Evolutionary conservation across 169 alveolate species (phyloP).

Genomic region (Neospora caninum): DNA sequence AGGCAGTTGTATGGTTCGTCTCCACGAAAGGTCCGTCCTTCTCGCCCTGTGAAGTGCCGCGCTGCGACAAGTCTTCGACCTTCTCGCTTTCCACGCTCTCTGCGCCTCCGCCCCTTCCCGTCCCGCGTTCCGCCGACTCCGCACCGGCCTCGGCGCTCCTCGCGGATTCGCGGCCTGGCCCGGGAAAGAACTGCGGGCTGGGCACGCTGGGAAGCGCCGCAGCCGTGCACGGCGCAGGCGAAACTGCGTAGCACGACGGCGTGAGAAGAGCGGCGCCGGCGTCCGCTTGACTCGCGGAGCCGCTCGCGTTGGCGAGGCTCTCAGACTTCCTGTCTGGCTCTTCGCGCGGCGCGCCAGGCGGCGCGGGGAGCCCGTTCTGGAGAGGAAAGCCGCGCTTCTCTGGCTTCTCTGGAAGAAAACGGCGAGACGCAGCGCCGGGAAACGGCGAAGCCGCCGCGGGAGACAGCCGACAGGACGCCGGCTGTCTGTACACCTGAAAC

Average conservation of each 20-base stretch:
- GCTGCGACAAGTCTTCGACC: too few species aligned
- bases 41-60: too few species aligned
- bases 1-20: too few species aligned
- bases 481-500: not conserved
- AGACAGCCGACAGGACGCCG: not conserved
- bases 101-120: not conserved
- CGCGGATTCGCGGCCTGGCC: not conserved
- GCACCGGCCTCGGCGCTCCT: not conserved
- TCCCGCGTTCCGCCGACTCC: not conserved
- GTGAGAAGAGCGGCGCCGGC: not conserved
- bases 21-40: too few species aligned
- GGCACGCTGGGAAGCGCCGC: not conserved
- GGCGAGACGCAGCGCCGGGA: not conserved
- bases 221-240: not conserved
- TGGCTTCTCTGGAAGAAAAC: too few species aligned
- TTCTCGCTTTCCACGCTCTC: not conserved
- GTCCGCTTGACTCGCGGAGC: too few species aligned
- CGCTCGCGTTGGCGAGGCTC: too few species aligned
- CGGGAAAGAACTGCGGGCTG: not conserved
- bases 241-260: not conserved
- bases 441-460: conserved; percentile 3
- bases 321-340: too few species aligned
- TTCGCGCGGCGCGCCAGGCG: too few species aligned
- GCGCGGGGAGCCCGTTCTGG: too few species aligned
- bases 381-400: not conserved